Conservation (phyloP, 225 moss, liverwort and hornwort species). For the Pseudisothecium myosuroides region DNA sequence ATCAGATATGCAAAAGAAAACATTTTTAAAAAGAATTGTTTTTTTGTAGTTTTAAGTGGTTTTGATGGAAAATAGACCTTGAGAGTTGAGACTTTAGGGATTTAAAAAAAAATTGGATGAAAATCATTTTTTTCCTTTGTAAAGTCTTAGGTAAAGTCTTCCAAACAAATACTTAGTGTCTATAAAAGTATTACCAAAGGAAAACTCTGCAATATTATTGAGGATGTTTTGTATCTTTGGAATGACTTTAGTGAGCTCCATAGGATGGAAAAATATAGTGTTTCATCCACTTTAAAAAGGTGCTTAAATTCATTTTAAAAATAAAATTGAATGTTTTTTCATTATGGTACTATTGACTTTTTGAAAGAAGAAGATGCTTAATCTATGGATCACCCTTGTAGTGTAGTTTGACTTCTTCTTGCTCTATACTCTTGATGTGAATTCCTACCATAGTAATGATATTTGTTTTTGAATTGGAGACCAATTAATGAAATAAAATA, state of each 20-base stretch:
- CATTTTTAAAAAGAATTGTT: too few species aligned
- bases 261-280: fast-evolving
- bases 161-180: background rate
- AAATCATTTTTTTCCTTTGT: background rate
- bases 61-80: too few species aligned
- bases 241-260: fast-evolving
- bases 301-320: background rate
- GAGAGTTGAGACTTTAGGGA: too few species aligned
- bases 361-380: background rate
- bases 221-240: background rate
- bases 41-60: too few species aligned
- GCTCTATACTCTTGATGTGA: too few species aligned
- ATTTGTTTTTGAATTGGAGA: too few species aligned
- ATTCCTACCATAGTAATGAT: too few species aligned
- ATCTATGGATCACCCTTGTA: too few species aligned
- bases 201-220: fast-evolving
- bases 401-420: too few species aligned
- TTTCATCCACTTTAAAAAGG: background rate
- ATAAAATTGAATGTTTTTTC: background rate
- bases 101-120: background rate
- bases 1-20: too few species aligned
- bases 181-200: fast-evolving
- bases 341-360: background rate
- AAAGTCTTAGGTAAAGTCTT: background rate
- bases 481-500: background rate